These are phyloP conservation scores for Lipomyces orientalis DNA, from an alignment of 805 yeast species.

Conservation along the genomic window DNA sequence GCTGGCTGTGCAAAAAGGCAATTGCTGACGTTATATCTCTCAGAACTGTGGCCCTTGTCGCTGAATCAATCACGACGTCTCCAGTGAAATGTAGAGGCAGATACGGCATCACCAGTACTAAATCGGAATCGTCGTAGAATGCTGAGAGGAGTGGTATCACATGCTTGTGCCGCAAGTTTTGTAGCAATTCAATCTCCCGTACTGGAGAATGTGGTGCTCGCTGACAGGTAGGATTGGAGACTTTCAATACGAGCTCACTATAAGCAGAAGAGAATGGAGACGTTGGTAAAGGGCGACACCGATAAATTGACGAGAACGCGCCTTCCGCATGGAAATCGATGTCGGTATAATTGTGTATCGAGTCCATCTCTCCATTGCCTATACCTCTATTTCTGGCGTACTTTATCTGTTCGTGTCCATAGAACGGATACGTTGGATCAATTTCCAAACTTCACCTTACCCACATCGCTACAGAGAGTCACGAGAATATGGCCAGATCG, in stretches of 20 bases:
- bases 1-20: constrained; percentile 65
- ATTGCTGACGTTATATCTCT: constrained; percentile 59
- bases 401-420: background rate
- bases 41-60: constrained; percentile 44
- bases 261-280: background rate
- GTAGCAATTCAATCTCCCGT: constrained; percentile 53
- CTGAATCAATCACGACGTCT: constrained; percentile 46
- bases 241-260: constrained; percentile 53
- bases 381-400: background rate
- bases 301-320: constrained; percentile 23
- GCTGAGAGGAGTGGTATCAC: constrained; percentile 42
- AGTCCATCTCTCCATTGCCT: constrained; percentile 7
- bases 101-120: constrained; percentile 53
- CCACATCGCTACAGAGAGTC: too few relatives aligned
- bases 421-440: too few relatives aligned
- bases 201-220: constrained; percentile 60
- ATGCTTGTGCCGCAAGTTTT: constrained; percentile 32
- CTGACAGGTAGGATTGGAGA: constrained; percentile 57
- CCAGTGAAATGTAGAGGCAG: constrained; percentile 48
- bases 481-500: too few relatives aligned
- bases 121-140: constrained; percentile 45
- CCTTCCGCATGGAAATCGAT: constrained; percentile 25
- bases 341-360: constrained; percentile 23
- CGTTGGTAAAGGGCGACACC: background rate
- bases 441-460: too few relatives aligned